Evolutionary conservation across 2,329 filamentous ascomycete genomes (phyloP).

Genomic region (Lachnellula willkommii): DNA sequence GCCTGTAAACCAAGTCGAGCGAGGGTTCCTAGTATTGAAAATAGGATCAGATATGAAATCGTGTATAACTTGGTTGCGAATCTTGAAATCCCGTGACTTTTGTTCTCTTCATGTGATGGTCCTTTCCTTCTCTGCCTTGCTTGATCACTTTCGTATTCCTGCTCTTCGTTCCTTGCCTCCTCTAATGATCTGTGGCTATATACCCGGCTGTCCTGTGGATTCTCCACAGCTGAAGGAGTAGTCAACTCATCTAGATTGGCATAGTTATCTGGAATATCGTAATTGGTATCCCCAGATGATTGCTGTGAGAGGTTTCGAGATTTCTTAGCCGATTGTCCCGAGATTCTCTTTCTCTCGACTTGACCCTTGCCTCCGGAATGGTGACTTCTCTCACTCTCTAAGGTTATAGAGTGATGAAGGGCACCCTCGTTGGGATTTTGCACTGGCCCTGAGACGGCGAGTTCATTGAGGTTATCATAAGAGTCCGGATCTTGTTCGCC

Average conservation of each 20-base stretch:
- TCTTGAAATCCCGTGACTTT: conserved; percentile 37
- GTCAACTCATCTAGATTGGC: conserved; percentile 41
- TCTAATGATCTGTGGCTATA: conserved; percentile 39
- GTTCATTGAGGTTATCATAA: conserved; percentile 39
- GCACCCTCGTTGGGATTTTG: conserved; percentile 36
- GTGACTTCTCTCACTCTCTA: conserved; percentile 30
- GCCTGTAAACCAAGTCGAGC: conserved; percentile 75
- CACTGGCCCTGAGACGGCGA: conserved; percentile 37
- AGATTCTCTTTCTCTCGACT: conserved; percentile 10
- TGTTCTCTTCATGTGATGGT: conserved; percentile 3
- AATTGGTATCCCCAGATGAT: conserved; percentile 7
- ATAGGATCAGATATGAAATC: conserved; percentile 76
- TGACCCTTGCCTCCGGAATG: conserved; percentile 27
- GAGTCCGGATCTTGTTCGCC: conserved; percentile 32
- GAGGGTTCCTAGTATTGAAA: conserved; percentile 78
- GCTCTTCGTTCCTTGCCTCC: conserved; percentile 23
- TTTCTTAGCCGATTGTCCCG: conserved; percentile 2
- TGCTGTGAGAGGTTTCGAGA: neutral
- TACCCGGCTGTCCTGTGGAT: conserved; percentile 34
- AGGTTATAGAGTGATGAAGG: conserved; percentile 33
- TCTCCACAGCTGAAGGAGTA: conserved; percentile 41
- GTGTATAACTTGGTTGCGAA: conserved; percentile 60
- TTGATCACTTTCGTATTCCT: conserved; percentile 15
- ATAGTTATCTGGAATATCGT: conserved; percentile 31
- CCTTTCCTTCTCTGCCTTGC: conserved; percentile 4